phyloP scores from a whole-genome alignment of 768 basidiomycete genomes.

The Termitomyces sp. region DNA sequence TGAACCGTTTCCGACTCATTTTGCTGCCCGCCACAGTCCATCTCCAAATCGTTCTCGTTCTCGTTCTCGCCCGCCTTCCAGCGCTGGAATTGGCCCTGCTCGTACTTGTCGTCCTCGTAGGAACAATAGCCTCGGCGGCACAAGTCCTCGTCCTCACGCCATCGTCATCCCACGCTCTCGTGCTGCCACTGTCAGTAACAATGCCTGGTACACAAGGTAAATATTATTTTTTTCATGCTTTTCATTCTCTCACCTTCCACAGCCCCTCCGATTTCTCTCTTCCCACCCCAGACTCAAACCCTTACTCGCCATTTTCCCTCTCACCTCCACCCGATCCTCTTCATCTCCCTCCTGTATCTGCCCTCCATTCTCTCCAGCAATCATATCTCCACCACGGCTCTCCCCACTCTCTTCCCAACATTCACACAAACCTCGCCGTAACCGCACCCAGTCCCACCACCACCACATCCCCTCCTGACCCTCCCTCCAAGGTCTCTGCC shows the following conservation, averaged over 20 bases:
- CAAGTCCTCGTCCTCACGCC: slow-evolving; percentile 53
- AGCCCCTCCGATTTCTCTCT: slow-evolving; percentile 29
- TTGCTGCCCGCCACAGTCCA: slow-evolving; percentile 27
- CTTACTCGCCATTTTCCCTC: slow-evolving; percentile 24
- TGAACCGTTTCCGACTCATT: slow-evolving; percentile 16
- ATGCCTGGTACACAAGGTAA: slow-evolving; percentile 26
- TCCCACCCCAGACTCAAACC: slow-evolving; percentile 34
- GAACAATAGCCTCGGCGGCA: slow-evolving; percentile 55
- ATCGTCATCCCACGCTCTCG: slow-evolving; percentile 53
- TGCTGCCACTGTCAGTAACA: slow-evolving; percentile 18
- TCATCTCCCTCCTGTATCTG: slow-evolving; percentile 19
- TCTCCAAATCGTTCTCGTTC: slow-evolving; percentile 38
- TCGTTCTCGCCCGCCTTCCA: slow-evolving; percentile 32
- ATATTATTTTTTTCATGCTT: neutral
- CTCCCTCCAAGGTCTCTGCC: slow-evolving; percentile 5
- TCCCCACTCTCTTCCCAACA: slow-evolving; percentile 12
- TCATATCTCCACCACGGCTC: slow-evolving; percentile 5
- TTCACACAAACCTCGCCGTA: slow-evolving; percentile 12
- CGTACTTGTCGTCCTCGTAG: slow-evolving; percentile 51
- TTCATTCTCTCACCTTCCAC: neutral
- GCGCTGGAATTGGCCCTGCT: slow-evolving; percentile 39
- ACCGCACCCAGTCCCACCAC: neutral
- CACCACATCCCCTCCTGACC: neutral
- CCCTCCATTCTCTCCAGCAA: slow-evolving; percentile 13
- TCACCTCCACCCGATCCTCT: slow-evolving; percentile 17